A percentile compares a stretch with the other conserved stretches of the same genome.
Conservation (phyloP, 139 green algal species). For the Eudorina sp. region DNA sequence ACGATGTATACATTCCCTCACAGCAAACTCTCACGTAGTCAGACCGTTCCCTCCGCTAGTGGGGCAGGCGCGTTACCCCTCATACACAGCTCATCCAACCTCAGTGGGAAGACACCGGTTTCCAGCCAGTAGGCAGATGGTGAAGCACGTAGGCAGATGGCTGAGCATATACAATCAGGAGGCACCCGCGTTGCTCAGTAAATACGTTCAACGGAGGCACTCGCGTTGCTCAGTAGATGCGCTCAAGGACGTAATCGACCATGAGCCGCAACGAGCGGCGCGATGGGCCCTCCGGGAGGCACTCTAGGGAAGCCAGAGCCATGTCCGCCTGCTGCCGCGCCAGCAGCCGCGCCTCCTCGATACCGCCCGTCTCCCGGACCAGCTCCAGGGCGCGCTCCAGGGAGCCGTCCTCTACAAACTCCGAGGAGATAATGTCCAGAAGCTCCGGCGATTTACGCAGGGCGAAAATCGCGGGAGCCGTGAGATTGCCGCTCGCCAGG, state of each 20-base stretch:
- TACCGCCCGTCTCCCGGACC: constrained; percentile 78
- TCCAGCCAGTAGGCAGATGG: too few species aligned
- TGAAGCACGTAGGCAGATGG: too few species aligned
- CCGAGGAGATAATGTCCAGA: constrained; percentile 81
- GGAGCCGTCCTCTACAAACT: constrained; percentile 86
- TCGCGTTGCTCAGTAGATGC: too few species aligned
- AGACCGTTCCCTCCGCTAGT: too few species aligned
- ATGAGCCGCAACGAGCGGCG: constrained; percentile 90
- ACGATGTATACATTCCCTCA: too few species aligned
- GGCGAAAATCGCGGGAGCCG: constrained; percentile 94
- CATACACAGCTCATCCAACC: too few species aligned
- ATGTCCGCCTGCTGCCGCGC: constrained; percentile 82
- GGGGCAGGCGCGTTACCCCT: too few species aligned
- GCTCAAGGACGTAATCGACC: constrained; percentile 96
- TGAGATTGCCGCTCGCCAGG: constrained; percentile 96
- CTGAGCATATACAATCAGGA: too few species aligned
- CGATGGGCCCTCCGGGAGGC: constrained; percentile 80
- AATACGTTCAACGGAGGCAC: too few species aligned
- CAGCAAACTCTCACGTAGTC: too few species aligned
- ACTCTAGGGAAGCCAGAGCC: constrained; percentile 76
- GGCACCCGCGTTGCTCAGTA: too few species aligned
- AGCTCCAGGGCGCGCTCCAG: constrained; percentile 89
- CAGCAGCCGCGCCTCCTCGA: constrained; percentile 68
- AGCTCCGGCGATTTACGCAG: constrained; percentile 80
- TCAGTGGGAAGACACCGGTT: too few species aligned